A percentile compares a stretch with the other conserved stretches of the same genome.
These are phyloP conservation scores for Aegilops tauschii DNA, from an alignment of 176 grass and related monocot genomes.

Conservation along the genomic window DNA sequence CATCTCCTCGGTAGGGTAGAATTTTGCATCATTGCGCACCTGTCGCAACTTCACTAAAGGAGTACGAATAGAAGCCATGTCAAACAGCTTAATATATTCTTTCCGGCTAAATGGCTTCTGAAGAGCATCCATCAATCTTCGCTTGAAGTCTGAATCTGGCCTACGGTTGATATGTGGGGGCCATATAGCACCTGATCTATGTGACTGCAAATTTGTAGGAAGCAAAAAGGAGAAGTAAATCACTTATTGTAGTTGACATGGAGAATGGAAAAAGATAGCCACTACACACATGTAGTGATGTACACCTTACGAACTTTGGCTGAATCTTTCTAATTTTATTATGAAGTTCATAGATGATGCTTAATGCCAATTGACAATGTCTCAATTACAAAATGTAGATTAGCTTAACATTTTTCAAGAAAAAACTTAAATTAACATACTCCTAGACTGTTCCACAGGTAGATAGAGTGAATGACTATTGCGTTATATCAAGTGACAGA, in stretches of 20 bases:
- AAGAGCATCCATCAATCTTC: conserved; percentile 52
- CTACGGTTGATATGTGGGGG: conserved; percentile 48
- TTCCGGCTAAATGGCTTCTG: conserved; percentile 43
- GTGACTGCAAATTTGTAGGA: background rate
- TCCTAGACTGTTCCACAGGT: background rate
- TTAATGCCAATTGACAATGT: background rate
- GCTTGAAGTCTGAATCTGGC: conserved; percentile 63
- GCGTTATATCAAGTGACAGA: background rate
- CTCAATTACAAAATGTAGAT: background rate
- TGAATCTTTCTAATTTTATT: background rate
- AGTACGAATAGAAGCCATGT: conserved; percentile 30
- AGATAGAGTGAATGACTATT: background rate
- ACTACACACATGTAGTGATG: background rate
- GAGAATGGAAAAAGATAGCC: background rate
- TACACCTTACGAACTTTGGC: background rate
- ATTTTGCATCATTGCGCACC: conserved; percentile 44
- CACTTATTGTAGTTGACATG: background rate
- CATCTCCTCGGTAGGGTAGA: conserved; percentile 46
- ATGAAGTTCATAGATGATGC: background rate
- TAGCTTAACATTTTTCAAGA: background rate
- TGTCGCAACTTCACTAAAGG: conserved; percentile 53
- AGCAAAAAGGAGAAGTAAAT: background rate
- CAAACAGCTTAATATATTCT: conserved; percentile 54
- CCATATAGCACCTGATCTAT: conserved; percentile 35
- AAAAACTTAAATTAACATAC: background rate